phyloP scores from a whole-genome alignment of 2,329 filamentous ascomycete genomes.

The Clarireedia monteithiana region DNA sequence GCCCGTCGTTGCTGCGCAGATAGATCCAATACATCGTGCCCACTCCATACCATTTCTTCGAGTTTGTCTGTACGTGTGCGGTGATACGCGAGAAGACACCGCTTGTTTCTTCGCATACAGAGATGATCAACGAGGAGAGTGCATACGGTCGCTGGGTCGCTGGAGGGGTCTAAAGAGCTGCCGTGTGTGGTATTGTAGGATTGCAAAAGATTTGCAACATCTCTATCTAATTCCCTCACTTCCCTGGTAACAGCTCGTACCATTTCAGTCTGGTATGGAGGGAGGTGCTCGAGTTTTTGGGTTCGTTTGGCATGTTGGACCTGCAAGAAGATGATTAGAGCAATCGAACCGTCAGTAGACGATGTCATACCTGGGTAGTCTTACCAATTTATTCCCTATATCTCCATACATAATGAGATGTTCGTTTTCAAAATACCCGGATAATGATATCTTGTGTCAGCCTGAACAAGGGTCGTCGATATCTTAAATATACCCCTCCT shows the following conservation, averaged over 20 bases:
- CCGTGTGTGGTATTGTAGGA: constrained; percentile 50
- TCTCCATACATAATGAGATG: constrained; percentile 57
- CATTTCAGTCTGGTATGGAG: constrained; percentile 86
- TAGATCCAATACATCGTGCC: constrained; percentile 72
- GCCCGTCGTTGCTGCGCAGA: constrained; percentile 45
- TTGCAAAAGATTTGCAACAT: constrained; percentile 70
- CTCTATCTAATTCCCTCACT: constrained; percentile 86
- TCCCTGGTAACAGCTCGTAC: constrained; percentile 83
- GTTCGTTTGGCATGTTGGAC: constrained; percentile 95
- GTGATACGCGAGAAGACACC: constrained; percentile 91
- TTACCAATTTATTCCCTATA: constrained; percentile 59
- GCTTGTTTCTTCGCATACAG: constrained; percentile 92
- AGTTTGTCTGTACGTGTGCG: constrained; percentile 83
- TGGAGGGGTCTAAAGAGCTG: constrained; percentile 78
- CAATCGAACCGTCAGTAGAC: neutral
- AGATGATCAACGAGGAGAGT: constrained; percentile 88
- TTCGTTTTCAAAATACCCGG: too few relatives aligned
- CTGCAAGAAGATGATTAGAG: constrained; percentile 36
- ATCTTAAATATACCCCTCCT: neutral
- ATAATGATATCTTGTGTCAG: too few relatives aligned
- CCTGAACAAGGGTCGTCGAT: too few relatives aligned
- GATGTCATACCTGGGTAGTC: constrained; percentile 7
- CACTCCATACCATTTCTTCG: constrained; percentile 89
- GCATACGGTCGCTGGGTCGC: constrained; percentile 77
- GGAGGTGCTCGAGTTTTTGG: constrained; percentile 76